Percentiles rank a stretch among this genome's conserved stretches.
Evolutionary conservation across 441 rosid species (phyloP).

Genomic region (Isatis lusitanica): DNA sequence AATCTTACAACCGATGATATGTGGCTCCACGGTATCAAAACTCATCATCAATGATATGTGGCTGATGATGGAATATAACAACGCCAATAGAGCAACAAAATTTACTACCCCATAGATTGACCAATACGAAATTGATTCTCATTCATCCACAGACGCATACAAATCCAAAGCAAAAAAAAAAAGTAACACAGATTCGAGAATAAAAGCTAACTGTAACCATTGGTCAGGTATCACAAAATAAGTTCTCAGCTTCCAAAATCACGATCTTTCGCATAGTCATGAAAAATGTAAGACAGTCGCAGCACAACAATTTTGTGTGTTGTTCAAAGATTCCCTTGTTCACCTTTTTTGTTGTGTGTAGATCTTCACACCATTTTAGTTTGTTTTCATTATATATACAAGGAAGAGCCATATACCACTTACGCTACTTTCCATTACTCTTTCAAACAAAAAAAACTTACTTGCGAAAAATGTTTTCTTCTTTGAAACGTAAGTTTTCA

Average conservation of each 20-base stretch:
- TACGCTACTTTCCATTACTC: too few relatives aligned
- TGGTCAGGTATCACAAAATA: background rate
- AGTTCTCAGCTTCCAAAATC: background rate
- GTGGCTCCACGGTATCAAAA: background rate
- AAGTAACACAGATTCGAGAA: background rate
- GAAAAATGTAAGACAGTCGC: background rate
- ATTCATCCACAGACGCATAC: background rate
- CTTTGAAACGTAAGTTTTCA: too few relatives aligned
- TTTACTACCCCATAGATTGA: background rate
- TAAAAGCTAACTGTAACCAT: background rate
- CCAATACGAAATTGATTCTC: background rate
- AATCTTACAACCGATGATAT: background rate
- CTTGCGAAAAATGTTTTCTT: too few relatives aligned
- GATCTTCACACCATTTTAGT: too few relatives aligned
- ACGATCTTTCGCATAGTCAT: slow-evolving; percentile 4
- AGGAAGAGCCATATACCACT: too few relatives aligned
- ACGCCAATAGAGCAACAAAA: background rate
- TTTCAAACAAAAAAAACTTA: too few relatives aligned
- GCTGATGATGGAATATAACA: background rate
- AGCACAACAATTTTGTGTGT: too few relatives aligned
- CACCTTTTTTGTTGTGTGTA: too few relatives aligned
- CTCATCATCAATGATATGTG: background rate
- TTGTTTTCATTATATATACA: too few relatives aligned
- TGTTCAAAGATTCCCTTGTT: too few relatives aligned
- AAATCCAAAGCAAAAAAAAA: slow-evolving; percentile 5